Evolutionary conservation across 169 alveolate species (phyloP).

Genomic region (Amoebophrya sp.): DNA sequence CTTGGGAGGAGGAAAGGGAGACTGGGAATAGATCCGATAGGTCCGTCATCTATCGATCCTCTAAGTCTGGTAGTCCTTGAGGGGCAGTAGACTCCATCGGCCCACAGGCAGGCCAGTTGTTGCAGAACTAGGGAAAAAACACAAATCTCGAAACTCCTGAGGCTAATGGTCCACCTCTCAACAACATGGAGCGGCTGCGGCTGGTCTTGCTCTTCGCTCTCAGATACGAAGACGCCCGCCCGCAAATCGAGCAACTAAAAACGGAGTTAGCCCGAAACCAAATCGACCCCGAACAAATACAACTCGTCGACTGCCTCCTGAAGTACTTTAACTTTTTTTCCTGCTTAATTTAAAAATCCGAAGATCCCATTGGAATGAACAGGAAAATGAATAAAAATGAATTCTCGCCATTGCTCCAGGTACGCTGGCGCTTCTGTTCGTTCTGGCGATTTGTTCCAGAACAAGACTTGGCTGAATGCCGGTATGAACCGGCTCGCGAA

Average conservation of each 20-base stretch:
- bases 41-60: no score
- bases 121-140: no score
- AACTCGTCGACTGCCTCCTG: not conserved
- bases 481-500: not conserved
- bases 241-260: not conserved
- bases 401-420: conserved; percentile 27
- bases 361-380: no score
- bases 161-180: no score
- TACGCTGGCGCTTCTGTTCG: conserved; percentile 64
- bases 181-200: conserved; percentile 24
- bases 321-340: not conserved
- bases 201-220: conserved; percentile 31
- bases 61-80: no score
- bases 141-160: no score
- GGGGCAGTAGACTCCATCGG: no score
- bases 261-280: not conserved
- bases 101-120: no score
- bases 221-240: conserved; percentile 27
- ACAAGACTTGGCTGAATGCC: conserved; percentile 41
- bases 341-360: no score
- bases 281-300: not conserved
- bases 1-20: no score
- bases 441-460: conserved; percentile 57
- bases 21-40: no score
- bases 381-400: no score